phyloP scores from a whole-genome alignment of 257 asterid species.

The Solanum appendiculatum region DNA sequence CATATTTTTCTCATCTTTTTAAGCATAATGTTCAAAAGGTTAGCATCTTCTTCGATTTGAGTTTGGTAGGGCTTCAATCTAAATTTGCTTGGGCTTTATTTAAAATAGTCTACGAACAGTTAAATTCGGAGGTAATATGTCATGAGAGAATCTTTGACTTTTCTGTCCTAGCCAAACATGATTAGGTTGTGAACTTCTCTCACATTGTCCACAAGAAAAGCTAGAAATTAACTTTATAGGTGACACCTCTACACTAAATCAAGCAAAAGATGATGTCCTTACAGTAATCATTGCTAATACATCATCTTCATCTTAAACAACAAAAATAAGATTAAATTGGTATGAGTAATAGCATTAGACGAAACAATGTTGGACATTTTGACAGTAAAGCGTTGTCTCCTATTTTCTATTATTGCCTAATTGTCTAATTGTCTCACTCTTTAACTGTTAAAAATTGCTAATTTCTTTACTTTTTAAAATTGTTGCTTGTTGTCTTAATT shows the following conservation, averaged over 20 bases:
- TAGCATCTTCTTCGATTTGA: too few relatives aligned
- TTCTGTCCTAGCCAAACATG: background rate
- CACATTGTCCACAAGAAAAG: background rate
- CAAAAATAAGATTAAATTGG: background rate
- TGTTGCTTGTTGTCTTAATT: too few relatives aligned
- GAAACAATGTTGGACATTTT: background rate
- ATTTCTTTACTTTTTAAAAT: background rate
- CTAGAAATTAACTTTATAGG: background rate
- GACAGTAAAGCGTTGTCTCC: background rate
- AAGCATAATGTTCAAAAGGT: too few relatives aligned
- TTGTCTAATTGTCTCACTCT: background rate
- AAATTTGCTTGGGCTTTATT: too few relatives aligned
- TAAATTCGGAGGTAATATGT: too few relatives aligned
- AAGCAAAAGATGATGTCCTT: background rate
- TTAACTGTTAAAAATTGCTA: background rate
- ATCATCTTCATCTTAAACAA: background rate
- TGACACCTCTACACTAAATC: background rate
- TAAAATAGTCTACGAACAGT: too few relatives aligned
- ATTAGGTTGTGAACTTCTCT: background rate
- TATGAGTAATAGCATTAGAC: background rate
- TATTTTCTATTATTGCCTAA: background rate
- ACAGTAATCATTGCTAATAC: background rate
- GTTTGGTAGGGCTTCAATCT: too few relatives aligned
- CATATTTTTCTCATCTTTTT: too few relatives aligned
- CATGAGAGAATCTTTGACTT: background rate